Evolutionary conservation across 371 early-diverging fungal species (phyloP).

Genomic region (Mucor mucedo): DNA sequence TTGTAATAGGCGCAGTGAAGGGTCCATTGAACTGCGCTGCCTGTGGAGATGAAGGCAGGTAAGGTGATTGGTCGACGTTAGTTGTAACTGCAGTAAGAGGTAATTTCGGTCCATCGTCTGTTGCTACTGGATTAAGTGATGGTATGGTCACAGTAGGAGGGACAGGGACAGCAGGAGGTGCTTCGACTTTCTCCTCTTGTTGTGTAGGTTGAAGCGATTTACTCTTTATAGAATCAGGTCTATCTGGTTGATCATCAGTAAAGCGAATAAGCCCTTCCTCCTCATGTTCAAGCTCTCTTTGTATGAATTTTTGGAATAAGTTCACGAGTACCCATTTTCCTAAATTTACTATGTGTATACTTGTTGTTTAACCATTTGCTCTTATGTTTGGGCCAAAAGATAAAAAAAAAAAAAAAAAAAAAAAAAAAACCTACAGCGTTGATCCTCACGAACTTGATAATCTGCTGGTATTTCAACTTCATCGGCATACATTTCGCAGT

Average conservation of each 20-base stretch:
- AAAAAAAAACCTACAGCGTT: conserved; percentile 59
- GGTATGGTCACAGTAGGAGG: conserved; percentile 19
- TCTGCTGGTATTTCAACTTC: conserved; percentile 59
- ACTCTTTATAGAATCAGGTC: conserved; percentile 21
- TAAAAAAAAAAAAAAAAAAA: background rate
- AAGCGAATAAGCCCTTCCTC: conserved; percentile 20
- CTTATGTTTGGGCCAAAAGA: too few species aligned
- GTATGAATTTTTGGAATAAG: conserved; percentile 65
- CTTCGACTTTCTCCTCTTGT: conserved; percentile 6
- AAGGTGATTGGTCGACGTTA: conserved; percentile 24
- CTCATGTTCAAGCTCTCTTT: conserved; percentile 39
- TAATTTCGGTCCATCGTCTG: conserved; percentile 21
- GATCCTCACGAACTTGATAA: conserved; percentile 69
- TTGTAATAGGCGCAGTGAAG: conserved; percentile 51
- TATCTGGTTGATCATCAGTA: conserved; percentile 16
- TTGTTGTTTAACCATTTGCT: too few species aligned
- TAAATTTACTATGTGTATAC: conserved; percentile 64
- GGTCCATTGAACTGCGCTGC: conserved; percentile 34
- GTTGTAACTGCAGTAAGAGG: conserved; percentile 40
- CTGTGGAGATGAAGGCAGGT: conserved; percentile 26
- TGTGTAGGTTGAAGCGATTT: conserved; percentile 9
- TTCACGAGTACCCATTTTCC: conserved; percentile 86
- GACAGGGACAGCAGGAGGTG: conserved; percentile 9
- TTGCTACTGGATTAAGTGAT: background rate
- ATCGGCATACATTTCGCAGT: conserved; percentile 86